Evolutionary conservation across 2,329 filamentous ascomycete genomes (phyloP).

Genomic region (Hypoxylon sp.): DNA sequence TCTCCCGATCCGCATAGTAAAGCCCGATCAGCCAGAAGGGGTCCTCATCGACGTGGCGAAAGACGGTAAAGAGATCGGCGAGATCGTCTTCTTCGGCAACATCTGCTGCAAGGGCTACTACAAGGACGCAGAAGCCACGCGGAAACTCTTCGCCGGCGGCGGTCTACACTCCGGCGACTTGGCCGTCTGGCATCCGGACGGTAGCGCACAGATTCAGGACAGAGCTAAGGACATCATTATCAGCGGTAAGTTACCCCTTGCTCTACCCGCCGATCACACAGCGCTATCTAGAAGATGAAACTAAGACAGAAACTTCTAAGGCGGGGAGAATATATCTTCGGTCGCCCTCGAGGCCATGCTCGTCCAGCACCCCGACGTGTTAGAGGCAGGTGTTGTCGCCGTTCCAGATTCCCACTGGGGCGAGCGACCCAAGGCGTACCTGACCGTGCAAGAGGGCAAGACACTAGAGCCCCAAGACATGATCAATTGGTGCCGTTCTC

Average conservation of each 20-base stretch:
- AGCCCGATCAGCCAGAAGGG: conserved; percentile 78
- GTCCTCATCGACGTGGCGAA: conserved; percentile 76
- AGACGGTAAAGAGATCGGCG: conserved; percentile 81
- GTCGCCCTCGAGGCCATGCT: conserved; percentile 93
- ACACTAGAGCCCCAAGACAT: conserved; percentile 74
- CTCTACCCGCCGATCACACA: background rate
- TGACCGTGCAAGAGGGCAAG: conserved; percentile 82
- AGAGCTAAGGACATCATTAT: conserved; percentile 99
- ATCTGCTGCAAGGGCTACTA: conserved; percentile 94
- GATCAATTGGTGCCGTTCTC: conserved; percentile 86
- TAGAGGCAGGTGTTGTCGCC: conserved; percentile 92
- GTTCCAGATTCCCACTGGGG: conserved; percentile 93
- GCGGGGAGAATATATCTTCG: conserved; percentile 96
- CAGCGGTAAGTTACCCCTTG: conserved; percentile 70
- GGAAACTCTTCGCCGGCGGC: conserved; percentile 88
- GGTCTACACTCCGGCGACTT: conserved; percentile 91
- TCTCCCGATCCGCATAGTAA: conserved; percentile 84
- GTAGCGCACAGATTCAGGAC: conserved; percentile 91
- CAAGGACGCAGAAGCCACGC: conserved; percentile 87
- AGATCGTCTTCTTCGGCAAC: conserved; percentile 90
- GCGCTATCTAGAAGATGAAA: background rate
- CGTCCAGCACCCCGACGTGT: conserved; percentile 85
- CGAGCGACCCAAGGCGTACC: conserved; percentile 92
- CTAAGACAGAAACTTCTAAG: conserved; percentile 57
- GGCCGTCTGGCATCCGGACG: conserved; percentile 93